Evolutionary conservation across 441 rosid species (phyloP).

Genomic region (Populus tomentosa): DNA sequence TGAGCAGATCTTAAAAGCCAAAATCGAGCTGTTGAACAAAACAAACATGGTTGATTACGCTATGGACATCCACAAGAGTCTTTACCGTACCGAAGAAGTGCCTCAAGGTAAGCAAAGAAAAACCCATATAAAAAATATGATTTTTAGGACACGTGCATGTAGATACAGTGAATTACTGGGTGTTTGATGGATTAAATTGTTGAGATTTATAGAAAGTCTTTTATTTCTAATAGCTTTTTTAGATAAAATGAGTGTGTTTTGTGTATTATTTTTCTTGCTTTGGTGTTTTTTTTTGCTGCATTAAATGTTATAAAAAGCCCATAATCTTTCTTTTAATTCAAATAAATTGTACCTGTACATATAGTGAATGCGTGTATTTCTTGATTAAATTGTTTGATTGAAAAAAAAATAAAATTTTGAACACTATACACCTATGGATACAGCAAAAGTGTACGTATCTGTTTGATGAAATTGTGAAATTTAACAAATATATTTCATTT

Average conservation of each 20-base stretch:
- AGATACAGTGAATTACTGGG: neutral
- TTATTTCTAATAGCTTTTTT: too few species aligned
- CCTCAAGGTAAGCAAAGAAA: constrained; percentile 39
- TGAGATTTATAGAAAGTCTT: neutral
- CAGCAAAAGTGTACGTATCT: neutral
- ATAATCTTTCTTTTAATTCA: neutral
- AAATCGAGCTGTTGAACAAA: constrained; percentile 80
- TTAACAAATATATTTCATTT: neutral
- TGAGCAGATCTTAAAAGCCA: constrained; percentile 82
- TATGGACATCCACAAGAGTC: constrained; percentile 95
- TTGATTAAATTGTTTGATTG: neutral
- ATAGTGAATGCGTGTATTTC: neutral
- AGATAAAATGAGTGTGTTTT: neutral
- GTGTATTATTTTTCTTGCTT: neutral
- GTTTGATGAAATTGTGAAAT: neutral
- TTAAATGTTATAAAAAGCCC: neutral
- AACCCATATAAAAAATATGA: neutral
- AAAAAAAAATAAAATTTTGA: neutral
- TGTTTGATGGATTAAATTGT: neutral
- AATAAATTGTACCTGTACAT: neutral
- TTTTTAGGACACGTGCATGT: neutral
- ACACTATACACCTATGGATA: neutral
- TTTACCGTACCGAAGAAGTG: constrained; percentile 87
- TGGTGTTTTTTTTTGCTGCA: neutral
- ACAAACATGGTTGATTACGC: constrained; percentile 99